Evolutionary conservation across 495 filamentous ascomycete species (phyloP), one percentile per base, ranked within the genome.

Genomic region (Daldinia childiae): DNA sequence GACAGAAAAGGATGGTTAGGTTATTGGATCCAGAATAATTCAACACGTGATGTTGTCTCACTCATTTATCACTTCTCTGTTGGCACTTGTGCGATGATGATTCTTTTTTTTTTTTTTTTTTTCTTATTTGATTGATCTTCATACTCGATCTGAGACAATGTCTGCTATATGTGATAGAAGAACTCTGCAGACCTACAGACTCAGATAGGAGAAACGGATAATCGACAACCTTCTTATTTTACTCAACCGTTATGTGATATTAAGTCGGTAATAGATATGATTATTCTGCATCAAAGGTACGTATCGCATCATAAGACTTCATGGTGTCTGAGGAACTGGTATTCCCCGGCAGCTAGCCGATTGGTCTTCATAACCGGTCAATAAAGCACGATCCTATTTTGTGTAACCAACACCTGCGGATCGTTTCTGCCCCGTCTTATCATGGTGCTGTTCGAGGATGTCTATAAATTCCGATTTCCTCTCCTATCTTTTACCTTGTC

Each of bases 41-140:
- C 29, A 43, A 68, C 69, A 72, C 69, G 69, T 72, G 69, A 68
- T 72, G 30, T 36, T 56, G 58, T 54, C 64, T 67, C 55, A 72
- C 41, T 34, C 50, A 68, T 68, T 68, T 68, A 68, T 61, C 48
- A 68, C 24, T 17, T 27, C 57, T 57, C 19, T 26, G 17, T 60
- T 24, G 55, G 30, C 32, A 14, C 26, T 30, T 52, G 64, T 34
- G 54, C 6, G n/a, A 19, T 57, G 29, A 14, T 21, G n/a, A 17
- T 57, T 19, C 30, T 38, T 24, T 8, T 43, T 57, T 41, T 34
- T 8, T 38, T 24, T 8, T 43, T 57, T 41, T 34, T 8, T 26
- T 34, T 68, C 58, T 45, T 41, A 39, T 60, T 51, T 50, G 26
- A 30, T n/a, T 21, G 5, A 48, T 48, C 19, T 48, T 24, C 9